Base-by-base conservation (phyloP, 2,329 filamentous ascomycete species). In the Aspergillus hiratsukae region DNA sequence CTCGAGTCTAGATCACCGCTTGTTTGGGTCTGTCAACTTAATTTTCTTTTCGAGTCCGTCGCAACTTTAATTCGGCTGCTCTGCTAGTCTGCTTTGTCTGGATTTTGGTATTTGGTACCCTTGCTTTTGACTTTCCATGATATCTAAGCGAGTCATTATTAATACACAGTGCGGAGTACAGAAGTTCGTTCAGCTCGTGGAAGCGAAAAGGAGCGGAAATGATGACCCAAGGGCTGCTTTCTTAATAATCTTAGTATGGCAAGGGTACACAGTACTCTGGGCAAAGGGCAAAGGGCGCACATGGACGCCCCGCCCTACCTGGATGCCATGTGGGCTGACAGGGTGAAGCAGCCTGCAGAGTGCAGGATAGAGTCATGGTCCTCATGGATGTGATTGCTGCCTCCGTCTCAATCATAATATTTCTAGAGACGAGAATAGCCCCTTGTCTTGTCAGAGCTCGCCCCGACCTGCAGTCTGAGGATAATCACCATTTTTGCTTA, bases 1-100 rank as follows among this genome's bases (percentile, higher is more conserved):
- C 49, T 49, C 2, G 6, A 25, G 49, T 50, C 3, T 11, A 37
- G 49, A 48, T 58, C 53, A 58, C 53, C 56, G 53, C 56, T 57
- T 48, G 35, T 58, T 52, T 55, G 40, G 52, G 43, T 48, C 41
- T 51, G 48, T 57, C 49, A 54, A 57, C 52, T 54, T 57, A 54
- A 31, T 51, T 57, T 49, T 35, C 11, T 35, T 35, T n/a, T 35
- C 29, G 28, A 35, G 46, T 57, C 48, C 29, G 46, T 21, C 46
- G 28, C 48, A 54, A 54, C 52, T 56, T 48, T 56, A 56, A 27
- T 23, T 40, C 21, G 49, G 49, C 49, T 40, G n/a, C 49, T 35
- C 14, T 7, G 49, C 49, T 40, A 11, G 29, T 35, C 14, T 7
- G 17, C 5, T 37, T 37, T 37, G 31, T 17, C 31, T 17, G 31